Conservation (phyloP, 176 grass and related monocot genomes). For the Saccharum officinarum region DNA sequence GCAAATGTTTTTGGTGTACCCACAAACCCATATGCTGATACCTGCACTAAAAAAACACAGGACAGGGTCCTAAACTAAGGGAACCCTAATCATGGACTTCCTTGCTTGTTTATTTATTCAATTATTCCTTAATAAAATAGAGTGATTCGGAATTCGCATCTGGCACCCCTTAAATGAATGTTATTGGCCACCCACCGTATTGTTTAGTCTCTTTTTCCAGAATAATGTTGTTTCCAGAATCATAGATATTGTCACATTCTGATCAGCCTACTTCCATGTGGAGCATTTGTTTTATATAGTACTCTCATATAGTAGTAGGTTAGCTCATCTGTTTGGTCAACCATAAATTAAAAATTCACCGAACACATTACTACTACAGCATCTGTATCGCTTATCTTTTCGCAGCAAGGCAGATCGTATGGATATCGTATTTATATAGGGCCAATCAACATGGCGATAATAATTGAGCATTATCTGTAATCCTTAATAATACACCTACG, state of each 20-base stretch:
- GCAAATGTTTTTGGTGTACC: conserved; percentile 39
- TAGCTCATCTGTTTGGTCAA: conserved; percentile 49
- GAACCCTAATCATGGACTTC: conserved; percentile 35
- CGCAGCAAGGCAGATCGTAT: conserved; percentile 18
- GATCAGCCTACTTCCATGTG: conserved; percentile 22
- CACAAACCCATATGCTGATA: conserved; percentile 19
- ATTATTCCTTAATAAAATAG: conserved; percentile 28
- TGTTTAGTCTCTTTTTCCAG: conserved; percentile 8
- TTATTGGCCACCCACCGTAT: conserved; percentile 40
- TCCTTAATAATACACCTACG: conserved; percentile 41
- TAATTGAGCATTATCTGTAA: conserved; percentile 19
- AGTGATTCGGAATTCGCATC: conserved; percentile 2
- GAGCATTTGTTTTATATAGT: conserved; percentile 11
- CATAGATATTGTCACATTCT: conserved; percentile 22
- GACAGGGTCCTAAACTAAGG: conserved; percentile 34
- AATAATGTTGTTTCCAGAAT: conserved; percentile 39
- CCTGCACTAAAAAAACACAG: not conserved
- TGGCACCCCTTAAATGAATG: conserved; percentile 28
- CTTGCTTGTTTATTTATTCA: conserved; percentile 9
- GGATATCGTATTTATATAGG: conserved; percentile 42
- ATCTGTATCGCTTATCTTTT: conserved; percentile 29
- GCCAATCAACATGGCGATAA: conserved; percentile 27
- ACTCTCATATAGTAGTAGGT: conserved; percentile 19
- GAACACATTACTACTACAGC: conserved; percentile 31
- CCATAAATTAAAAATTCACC: conserved; percentile 50